Conservation (phyloP, 139 green algal genomes). For the Astrephomene gubernaculifera region DNA sequence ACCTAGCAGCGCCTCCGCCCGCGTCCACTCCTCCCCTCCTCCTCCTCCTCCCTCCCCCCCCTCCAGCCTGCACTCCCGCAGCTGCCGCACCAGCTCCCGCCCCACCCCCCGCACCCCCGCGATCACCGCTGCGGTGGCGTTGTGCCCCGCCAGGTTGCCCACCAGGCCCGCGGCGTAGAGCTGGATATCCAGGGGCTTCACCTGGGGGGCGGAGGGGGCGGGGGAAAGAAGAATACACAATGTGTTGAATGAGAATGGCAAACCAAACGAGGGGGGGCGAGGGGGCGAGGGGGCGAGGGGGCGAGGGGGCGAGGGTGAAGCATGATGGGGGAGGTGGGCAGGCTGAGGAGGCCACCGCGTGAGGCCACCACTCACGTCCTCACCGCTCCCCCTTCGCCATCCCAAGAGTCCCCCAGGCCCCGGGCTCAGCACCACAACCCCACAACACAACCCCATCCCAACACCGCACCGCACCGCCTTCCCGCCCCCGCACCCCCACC, state of each 20-base stretch:
- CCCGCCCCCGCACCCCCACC: not conserved
- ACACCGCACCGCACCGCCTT: not conserved
- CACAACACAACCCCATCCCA: not conserved
- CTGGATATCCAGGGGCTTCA: conserved; percentile 30
- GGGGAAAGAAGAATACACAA: not conserved
- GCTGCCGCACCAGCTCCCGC: conserved; percentile 34
- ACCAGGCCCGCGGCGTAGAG: conserved; percentile 41
- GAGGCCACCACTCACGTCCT: no score
- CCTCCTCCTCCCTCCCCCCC: not conserved
- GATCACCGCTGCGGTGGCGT: conserved; percentile 30
- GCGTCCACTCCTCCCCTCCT: not conserved
- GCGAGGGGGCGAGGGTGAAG: no score
- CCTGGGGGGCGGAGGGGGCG: not conserved
- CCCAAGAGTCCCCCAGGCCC: no score
- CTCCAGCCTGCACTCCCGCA: conserved; percentile 32
- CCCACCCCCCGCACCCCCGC: conserved; percentile 23
- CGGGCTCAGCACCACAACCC: no score
- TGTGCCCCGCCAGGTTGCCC: conserved; percentile 51
- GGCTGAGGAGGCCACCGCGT: no score
- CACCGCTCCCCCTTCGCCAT: no score
- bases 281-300: no score
- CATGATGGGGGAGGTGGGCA: no score
- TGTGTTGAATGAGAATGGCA: no score
- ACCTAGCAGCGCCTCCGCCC: conserved; percentile 37
- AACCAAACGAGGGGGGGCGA: no score